Conservation (phyloP, 2,329 filamentous ascomycete species). For the Leptographium lundbergii region DNA sequence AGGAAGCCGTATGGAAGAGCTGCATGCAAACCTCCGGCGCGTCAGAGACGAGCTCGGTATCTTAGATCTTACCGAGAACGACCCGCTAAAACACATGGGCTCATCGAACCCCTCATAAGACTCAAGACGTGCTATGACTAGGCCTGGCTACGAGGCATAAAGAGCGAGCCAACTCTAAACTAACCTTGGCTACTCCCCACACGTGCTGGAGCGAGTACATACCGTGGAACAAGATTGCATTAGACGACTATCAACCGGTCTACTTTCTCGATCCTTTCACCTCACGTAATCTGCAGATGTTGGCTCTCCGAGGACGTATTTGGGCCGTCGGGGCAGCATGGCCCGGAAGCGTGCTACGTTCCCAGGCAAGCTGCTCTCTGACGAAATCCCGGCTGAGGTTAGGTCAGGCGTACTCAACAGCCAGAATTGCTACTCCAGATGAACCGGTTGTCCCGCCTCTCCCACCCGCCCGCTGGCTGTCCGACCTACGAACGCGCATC, state of each 20-base stretch:
- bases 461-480: conserved; percentile 46
- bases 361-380: not conserved
- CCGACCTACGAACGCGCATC: conserved; percentile 51
- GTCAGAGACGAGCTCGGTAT: not conserved
- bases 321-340: not conserved
- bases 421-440: not conserved
- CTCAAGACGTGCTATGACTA: not conserved
- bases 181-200: not conserved
- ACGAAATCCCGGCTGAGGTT: not conserved
- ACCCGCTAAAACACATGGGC: not conserved
- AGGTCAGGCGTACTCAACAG: not conserved
- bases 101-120: not conserved
- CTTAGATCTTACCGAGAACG: not conserved
- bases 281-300: not conserved
- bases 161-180: not conserved
- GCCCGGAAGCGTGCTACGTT: not conserved
- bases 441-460: conserved; percentile 3
- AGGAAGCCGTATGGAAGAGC: not conserved
- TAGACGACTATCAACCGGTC: not conserved
- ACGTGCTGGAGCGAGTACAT: not conserved
- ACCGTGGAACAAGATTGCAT: not conserved
- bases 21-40: not conserved
- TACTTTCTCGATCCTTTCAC: not conserved
- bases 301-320: not conserved
- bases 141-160: not conserved